These are phyloP conservation scores for Tephrocybe sp. DNA, from an alignment of 768 basidiomycete species.

Conservation along the genomic window DNA sequence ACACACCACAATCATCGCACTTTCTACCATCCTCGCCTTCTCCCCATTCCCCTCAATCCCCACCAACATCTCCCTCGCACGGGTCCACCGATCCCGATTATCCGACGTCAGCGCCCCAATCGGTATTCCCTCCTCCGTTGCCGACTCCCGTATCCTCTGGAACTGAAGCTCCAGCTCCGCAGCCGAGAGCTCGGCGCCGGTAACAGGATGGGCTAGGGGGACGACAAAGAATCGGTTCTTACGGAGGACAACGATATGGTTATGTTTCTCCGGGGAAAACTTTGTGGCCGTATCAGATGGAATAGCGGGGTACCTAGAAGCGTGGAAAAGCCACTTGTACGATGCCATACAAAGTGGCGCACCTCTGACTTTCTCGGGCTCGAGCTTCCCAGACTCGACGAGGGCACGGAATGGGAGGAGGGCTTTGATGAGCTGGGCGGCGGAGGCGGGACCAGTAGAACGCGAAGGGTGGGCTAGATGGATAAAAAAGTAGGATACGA, in stretches of 20 bases:
- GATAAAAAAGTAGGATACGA: conserved; percentile 93
- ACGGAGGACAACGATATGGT: conserved; percentile 87
- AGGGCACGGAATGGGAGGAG: conserved; percentile 83
- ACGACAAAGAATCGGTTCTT: conserved; percentile 93
- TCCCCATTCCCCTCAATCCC: conserved; percentile 55
- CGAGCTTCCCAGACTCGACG: conserved; percentile 75
- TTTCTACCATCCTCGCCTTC: conserved; percentile 78
- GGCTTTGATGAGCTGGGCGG: conserved; percentile 81
- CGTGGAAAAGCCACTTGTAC: conserved; percentile 98
- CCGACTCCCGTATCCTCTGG: conserved; percentile 62
- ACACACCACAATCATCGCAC: conserved; percentile 83
- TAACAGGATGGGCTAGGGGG: conserved; percentile 50
- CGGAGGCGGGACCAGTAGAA: conserved; percentile 61
- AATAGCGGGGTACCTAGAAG: conserved; percentile 82
- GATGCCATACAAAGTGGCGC: conserved; percentile 86
- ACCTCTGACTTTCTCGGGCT: conserved; percentile 82
- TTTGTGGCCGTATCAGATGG: conserved; percentile 82
- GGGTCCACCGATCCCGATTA: conserved; percentile 87
- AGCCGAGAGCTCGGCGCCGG: conserved; percentile 70
- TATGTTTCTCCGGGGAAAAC: conserved; percentile 69
- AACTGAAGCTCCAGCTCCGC: conserved; percentile 85
- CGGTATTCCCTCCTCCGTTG: conserved; percentile 39
- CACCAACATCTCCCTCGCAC: conserved; percentile 63
- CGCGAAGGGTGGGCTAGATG: conserved; percentile 66
- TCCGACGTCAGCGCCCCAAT: conserved; percentile 87